Base-by-base conservation (phyloP, 495 filamentous ascomycete genomes). In the Ascobolus immersus region DNA sequence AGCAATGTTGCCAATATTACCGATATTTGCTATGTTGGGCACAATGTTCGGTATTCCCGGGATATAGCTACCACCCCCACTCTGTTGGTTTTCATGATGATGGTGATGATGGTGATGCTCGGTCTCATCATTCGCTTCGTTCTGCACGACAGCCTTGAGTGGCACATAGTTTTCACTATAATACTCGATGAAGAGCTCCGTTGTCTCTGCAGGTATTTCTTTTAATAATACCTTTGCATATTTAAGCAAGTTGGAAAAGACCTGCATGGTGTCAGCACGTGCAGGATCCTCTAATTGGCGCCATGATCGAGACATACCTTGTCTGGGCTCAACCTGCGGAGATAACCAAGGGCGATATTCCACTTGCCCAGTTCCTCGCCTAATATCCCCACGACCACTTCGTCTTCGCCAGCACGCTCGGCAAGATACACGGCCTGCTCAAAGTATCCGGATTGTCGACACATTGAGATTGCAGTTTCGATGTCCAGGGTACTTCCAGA, bases 391-490 rank as follows among this genome's bases (percentile, higher is more conserved):
- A 94, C 72, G 2, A 96, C 86, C 37, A 92, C 62, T 21, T 90
- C 81, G 44, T 86, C 77, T 47, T 96, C 89, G 4, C 76, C 69
- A 47, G 94, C 82, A 47, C 92, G 89, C 35, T 79, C 77, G 8
- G 86, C 84, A 29, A 96, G 63, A 47, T 86, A 94, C 2, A 86
- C 89, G 5, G 86, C 86, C 55, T 96, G 86, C 39, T 92, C 78
- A 47, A 72, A 84, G 50, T 96, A 96, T n/a, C 89, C 81, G 15
- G 81, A 89, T 55, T 96, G 86, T 12, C 89, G 69, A 44, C 86
- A 96, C 86, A 96, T 94, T 4, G 73, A 68, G 32, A 94, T 96
- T 2, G 89, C 89, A 5, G 89, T 96, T 39, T 94, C 86, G 5
- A 94, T 59, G 53, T 96, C 86, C 51, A 96, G 94, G 2, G 80